Evolutionary conservation across 2,329 filamentous ascomycete genomes (phyloP).

Genomic region (Elsinoe fawcettii): DNA sequence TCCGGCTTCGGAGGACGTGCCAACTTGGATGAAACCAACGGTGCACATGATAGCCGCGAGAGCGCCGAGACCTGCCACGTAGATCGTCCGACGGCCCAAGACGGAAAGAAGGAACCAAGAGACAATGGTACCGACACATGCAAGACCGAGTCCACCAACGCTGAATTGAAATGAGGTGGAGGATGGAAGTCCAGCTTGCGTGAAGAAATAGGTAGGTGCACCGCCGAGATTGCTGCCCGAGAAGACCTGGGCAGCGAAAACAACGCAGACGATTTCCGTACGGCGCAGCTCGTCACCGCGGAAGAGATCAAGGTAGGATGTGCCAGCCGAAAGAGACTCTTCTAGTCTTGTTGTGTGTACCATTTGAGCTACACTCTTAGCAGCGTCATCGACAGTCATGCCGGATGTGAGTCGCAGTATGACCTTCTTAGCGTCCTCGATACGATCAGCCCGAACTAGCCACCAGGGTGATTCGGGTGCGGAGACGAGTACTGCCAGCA

Average conservation of each 20-base stretch:
- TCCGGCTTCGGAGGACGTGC: conserved; percentile 27
- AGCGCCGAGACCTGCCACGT: conserved; percentile 31
- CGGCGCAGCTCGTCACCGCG: conserved; percentile 35
- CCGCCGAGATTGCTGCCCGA: conserved; percentile 38
- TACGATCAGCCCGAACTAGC: conserved; percentile 30
- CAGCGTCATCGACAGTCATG: background rate
- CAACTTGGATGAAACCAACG: conserved; percentile 34
- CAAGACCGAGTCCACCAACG: conserved; percentile 36
- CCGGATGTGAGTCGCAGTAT: conserved; percentile 23
- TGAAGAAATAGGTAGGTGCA: conserved; percentile 43
- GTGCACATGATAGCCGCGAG: conserved; percentile 31
- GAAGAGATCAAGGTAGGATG: conserved; percentile 36
- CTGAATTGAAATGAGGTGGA: conserved; percentile 35
- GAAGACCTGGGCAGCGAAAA: conserved; percentile 38
- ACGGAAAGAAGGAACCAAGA: conserved; percentile 35
- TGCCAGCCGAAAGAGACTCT: conserved; percentile 34
- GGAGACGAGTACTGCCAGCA: conserved; percentile 30
- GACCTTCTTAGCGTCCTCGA: conserved; percentile 30
- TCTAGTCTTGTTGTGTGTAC: conserved; percentile 32
- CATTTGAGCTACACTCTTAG: conserved; percentile 30
- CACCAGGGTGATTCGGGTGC: conserved; percentile 32
- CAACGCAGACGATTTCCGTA: conserved; percentile 38
- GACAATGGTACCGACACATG: conserved; percentile 35
- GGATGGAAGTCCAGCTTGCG: conserved; percentile 35
- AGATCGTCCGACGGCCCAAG: conserved; percentile 35